Percentiles rank a stretch among this genome's conserved stretches.
phyloP scores from a whole-genome alignment of 192 early-diverging fungal species.

The Spinellus fusiger region DNA sequence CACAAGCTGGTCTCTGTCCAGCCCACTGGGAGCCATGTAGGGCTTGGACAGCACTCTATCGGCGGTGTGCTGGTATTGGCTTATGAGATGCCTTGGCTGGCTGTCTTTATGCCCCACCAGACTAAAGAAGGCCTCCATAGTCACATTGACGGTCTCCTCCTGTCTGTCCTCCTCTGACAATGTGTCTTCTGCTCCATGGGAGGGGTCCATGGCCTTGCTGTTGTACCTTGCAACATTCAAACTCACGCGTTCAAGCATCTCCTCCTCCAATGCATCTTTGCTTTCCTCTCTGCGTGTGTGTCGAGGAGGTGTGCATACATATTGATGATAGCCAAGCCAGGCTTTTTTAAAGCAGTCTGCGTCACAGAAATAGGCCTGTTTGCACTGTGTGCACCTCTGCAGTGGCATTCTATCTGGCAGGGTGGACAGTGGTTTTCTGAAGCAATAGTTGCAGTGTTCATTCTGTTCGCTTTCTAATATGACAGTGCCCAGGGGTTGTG shows the following conservation, averaged over 20 bases:
- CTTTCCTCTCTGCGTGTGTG: conserved; percentile 10
- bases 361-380: conserved; percentile 25
- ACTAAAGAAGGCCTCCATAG: conserved; percentile 38
- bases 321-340: conserved; percentile 32
- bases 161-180: not conserved
- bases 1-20: conserved; percentile 30
- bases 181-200: not conserved
- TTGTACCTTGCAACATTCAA: conserved; percentile 32
- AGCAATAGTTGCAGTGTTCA: conserved; percentile 29
- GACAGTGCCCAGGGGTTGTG: conserved; percentile 27
- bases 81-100: conserved; percentile 16
- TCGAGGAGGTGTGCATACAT: conserved; percentile 26
- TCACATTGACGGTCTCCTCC: conserved; percentile 19
- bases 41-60: conserved; percentile 25
- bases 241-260: conserved; percentile 43
- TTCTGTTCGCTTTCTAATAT: conserved; percentile 7
- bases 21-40: conserved; percentile 4
- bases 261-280: conserved; percentile 27
- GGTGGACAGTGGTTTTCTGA: conserved; percentile 6
- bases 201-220: not conserved
- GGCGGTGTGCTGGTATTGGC: conserved; percentile 28
- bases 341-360: conserved; percentile 29
- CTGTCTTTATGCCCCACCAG: conserved; percentile 34
- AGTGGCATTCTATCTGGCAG: conserved; percentile 11
- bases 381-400: conserved; percentile 27